Evolutionary conservation across 2,329 filamentous ascomycete genomes (phyloP).

Genomic region (Trichoderma sp.): DNA sequence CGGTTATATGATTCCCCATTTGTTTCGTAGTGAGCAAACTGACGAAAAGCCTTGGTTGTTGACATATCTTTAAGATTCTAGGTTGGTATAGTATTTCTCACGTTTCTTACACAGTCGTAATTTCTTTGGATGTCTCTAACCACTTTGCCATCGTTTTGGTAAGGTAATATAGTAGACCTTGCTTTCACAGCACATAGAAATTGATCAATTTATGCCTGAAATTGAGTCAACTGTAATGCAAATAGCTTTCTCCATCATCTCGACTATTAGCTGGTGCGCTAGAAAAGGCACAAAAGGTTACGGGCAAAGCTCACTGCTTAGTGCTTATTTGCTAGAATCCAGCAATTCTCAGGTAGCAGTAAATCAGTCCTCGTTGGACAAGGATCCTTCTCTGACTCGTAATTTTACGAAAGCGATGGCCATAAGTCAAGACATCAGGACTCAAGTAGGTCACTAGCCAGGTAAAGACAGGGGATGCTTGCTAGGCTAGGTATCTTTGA

Average conservation of each 20-base stretch:
- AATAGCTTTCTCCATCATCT: background rate
- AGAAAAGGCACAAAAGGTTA: background rate
- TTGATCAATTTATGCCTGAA: too few species aligned
- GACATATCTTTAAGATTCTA: background rate
- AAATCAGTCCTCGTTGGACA: background rate
- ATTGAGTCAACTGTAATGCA: background rate
- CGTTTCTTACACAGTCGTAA: background rate
- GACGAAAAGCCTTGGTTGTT: background rate
- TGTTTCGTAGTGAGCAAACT: background rate
- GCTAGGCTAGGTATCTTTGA: background rate
- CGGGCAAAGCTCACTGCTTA: background rate
- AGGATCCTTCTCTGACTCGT: background rate
- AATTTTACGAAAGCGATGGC: background rate
- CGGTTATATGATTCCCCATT: background rate
- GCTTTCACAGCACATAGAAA: background rate
- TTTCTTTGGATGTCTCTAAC: background rate
- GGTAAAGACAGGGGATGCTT: background rate
- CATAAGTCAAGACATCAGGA: too few species aligned
- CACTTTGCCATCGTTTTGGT: background rate
- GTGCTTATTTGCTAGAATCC: constrained; percentile 8
- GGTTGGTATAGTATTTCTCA: background rate
- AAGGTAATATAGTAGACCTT: background rate
- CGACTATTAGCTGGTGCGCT: background rate
- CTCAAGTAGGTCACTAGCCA: background rate
- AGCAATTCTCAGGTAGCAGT: background rate